These are phyloP conservation scores for Candida adriatica DNA, from an alignment of 805 yeast genomes.

Conservation along the genomic window DNA sequence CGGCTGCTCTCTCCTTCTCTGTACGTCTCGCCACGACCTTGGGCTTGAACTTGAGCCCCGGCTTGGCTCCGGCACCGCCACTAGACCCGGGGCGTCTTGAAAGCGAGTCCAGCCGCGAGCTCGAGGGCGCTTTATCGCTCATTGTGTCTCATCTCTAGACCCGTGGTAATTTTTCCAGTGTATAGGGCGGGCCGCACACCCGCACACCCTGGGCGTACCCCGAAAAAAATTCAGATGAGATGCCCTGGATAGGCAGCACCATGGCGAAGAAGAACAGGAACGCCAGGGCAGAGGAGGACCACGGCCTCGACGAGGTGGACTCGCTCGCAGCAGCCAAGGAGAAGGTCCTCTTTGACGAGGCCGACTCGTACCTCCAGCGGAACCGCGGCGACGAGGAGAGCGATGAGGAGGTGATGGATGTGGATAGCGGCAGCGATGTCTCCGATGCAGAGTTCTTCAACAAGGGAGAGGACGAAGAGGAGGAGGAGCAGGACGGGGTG, in stretches of 20 bases:
- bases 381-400: slow-evolving; percentile 37
- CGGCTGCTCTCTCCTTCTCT: slow-evolving; percentile 76
- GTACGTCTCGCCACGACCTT: slow-evolving; percentile 80
- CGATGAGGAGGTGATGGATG: slow-evolving; percentile 44
- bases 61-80: slow-evolving; percentile 28
- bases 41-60: slow-evolving; percentile 73
- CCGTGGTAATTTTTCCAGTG: no score
- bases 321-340: slow-evolving; percentile 57
- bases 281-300: slow-evolving; percentile 22
- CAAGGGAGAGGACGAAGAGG: slow-evolving; percentile 27
- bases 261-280: slow-evolving; percentile 17
- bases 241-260: no score
- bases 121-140: slow-evolving; percentile 20
- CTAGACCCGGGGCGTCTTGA: slow-evolving; percentile 24
- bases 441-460: slow-evolving; percentile 30
- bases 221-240: no score
- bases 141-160: no score
- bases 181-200: no score
- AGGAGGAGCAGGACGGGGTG: slow-evolving; percentile 30
- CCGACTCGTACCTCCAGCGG: slow-evolving; percentile 35
- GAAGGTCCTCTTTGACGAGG: slow-evolving; percentile 47
- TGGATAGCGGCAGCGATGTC: slow-evolving; percentile 29
- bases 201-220: no score
- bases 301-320: slow-evolving; percentile 62
- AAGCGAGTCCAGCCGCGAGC: slow-evolving; percentile 32